Conservation (phyloP, 2,329 filamentous ascomycete species). For the Colletotrichum camelliae region DNA sequence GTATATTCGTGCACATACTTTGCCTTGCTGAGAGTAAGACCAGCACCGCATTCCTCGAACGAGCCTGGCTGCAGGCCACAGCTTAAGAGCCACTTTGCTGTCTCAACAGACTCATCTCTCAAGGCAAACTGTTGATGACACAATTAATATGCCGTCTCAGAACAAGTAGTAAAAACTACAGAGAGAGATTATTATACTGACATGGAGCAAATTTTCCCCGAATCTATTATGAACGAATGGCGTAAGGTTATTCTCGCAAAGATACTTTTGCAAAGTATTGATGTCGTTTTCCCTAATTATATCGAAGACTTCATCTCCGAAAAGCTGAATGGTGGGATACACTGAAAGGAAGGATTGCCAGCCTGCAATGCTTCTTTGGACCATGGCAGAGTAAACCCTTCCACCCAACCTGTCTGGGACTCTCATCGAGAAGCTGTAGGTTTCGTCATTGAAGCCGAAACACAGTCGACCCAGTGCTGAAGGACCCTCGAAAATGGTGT, state of each 20-base stretch:
- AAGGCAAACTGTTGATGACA: background rate
- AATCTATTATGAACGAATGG: too few species aligned
- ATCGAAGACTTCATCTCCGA: accelerated
- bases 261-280: accelerated
- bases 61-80: accelerated
- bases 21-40: accelerated
- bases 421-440: background rate
- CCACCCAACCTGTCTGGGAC: background rate
- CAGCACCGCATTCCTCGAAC: background rate
- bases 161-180: too few species aligned
- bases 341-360: background rate
- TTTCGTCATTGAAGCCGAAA: accelerated
- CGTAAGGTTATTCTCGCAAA: background rate
- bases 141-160: accelerated
- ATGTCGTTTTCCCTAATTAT: accelerated
- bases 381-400: background rate
- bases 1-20: too few species aligned
- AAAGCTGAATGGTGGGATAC: accelerated
- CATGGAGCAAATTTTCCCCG: too few species aligned
- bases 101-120: accelerated
- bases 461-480: accelerated
- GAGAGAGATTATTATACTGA: too few species aligned
- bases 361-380: background rate
- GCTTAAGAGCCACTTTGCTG: background rate
- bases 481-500: accelerated